Evolutionary conservation across 1,139 yeast species (phyloP).

Genomic region (Blastobotrys petasosporus): DNA sequence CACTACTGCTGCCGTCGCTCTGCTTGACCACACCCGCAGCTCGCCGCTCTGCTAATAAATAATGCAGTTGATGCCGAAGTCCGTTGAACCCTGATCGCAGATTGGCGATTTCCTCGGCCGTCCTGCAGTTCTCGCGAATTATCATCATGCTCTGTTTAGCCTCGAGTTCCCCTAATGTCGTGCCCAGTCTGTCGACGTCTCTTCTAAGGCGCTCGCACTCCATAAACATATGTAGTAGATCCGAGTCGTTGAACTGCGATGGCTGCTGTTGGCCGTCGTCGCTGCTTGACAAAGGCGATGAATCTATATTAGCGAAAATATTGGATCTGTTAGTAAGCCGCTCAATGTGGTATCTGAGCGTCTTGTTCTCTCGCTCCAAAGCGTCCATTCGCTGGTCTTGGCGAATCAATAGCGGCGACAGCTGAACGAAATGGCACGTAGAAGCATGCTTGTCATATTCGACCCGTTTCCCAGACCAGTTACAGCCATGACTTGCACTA

Average conservation of each 20-base stretch:
- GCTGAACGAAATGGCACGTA: conserved; percentile 34
- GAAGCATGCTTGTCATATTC: conserved; percentile 30
- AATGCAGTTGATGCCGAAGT: conserved; percentile 35
- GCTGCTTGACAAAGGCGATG: conserved; percentile 1
- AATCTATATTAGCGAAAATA: conserved; percentile 1
- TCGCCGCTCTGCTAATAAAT: conserved; percentile 31
- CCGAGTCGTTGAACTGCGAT: conserved; percentile 23
- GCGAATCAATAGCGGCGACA: conserved; percentile 31
- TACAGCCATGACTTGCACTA: conserved; percentile 36
- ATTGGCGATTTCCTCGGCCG: conserved; percentile 32
- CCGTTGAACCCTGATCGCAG: conserved; percentile 33
- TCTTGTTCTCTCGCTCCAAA: conserved; percentile 36
- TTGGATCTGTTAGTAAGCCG: conserved; percentile 19
- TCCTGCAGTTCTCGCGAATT: conserved; percentile 33
- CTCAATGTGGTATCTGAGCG: conserved; percentile 32
- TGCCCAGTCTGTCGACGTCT: conserved; percentile 31
- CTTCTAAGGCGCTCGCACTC: conserved; percentile 35
- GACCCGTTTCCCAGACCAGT: conserved; percentile 38
- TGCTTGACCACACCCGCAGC: too few species aligned
- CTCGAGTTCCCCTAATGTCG: conserved; percentile 32
- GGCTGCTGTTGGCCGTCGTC: neutral
- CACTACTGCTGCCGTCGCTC: too few species aligned
- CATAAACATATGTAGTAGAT: conserved; percentile 30
- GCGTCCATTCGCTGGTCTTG: conserved; percentile 32
- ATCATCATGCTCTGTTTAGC: conserved; percentile 32